Base-by-base conservation (phyloP, 768 basidiomycete genomes). In the Galerina marginata region DNA sequence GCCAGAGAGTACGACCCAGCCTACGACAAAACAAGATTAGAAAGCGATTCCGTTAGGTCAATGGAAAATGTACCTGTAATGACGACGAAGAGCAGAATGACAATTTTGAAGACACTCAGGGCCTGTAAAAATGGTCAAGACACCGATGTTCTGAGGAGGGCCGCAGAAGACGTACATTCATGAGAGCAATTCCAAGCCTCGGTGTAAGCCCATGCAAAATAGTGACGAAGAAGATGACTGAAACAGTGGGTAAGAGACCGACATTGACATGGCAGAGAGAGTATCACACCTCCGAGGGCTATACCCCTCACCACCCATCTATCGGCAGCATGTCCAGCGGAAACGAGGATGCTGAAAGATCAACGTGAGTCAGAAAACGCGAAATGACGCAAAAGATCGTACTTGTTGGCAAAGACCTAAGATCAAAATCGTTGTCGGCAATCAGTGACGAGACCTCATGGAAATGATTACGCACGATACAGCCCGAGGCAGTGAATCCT, bases 271-370 rank as follows among this genome's bases (percentile, higher is more conserved):
- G 20, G 20, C 20, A 33, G 6, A 15, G 49, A 37, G 37, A 14
- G 0, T 5, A 39, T 62, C 73, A 12, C 39, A 82, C 86, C 83
- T 69, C 77, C 86, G 1, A 88, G 70, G 3, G 84, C 86, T 54
- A 89, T 86, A 0, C 85, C 85, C 54, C 86, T 81, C 15, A 81
- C 81, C 2, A 74, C 74, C 86, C 86, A 88, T 1, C 72, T 70
- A 20, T 72, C 74, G 3, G 77, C 74, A 0, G 65, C 58, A 33
- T 75, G 68, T 3, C 78, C 81, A 0, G 79, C 81, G 0, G 83
- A 69, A 26, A 85, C 67, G 11, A 86, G 75, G 40, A 87, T 85
- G 51, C 85, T 86, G 44, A 0, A 52, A 25, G 0, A 45, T 53
- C 40, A 51, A n/a, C 2, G 9, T 6, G 7, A 56, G 37, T n/a